Evolutionary conservation across 306 rosid genomes (phyloP).

Genomic region (Citrullus amarus): DNA sequence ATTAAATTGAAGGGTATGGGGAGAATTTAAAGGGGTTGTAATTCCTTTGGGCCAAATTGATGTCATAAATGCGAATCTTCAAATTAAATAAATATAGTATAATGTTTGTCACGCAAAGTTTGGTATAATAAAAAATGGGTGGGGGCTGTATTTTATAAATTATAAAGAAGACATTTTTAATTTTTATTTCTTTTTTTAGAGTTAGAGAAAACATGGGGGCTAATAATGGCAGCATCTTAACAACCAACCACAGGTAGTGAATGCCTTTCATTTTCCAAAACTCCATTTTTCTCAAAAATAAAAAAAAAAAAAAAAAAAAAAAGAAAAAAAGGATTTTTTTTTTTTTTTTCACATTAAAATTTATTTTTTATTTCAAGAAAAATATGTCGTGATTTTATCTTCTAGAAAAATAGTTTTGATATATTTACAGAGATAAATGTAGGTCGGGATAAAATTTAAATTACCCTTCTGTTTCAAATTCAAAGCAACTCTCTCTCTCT

Average conservation of each 20-base stretch:
- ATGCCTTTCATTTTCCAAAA: not conserved
- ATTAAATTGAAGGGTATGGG: not conserved
- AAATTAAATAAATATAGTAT: not conserved
- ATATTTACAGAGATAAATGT: too few species aligned
- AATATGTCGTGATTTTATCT: too few species aligned
- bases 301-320: too few species aligned
- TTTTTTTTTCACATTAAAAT: too few species aligned
- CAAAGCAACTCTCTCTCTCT: not conserved
- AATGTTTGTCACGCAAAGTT: not conserved
- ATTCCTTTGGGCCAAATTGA: not conserved
- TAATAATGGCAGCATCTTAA: slow-evolving; percentile 2
- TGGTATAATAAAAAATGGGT: not conserved
- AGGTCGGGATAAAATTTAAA: too few species aligned
- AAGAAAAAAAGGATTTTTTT: too few species aligned
- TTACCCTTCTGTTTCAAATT: not conserved
- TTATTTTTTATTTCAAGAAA: too few species aligned
- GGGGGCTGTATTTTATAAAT: not conserved
- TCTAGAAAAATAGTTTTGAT: too few species aligned
- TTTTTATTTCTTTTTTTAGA: not conserved
- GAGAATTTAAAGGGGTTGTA: not conserved
- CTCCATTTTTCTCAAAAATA: not conserved
- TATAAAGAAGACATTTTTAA: not conserved
- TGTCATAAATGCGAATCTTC: not conserved
- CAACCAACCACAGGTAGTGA: not conserved
- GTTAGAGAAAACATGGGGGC: not conserved